Conservation (phyloP, 2,329 filamentous ascomycete genomes). For the Trichoderma koningii region DNA sequence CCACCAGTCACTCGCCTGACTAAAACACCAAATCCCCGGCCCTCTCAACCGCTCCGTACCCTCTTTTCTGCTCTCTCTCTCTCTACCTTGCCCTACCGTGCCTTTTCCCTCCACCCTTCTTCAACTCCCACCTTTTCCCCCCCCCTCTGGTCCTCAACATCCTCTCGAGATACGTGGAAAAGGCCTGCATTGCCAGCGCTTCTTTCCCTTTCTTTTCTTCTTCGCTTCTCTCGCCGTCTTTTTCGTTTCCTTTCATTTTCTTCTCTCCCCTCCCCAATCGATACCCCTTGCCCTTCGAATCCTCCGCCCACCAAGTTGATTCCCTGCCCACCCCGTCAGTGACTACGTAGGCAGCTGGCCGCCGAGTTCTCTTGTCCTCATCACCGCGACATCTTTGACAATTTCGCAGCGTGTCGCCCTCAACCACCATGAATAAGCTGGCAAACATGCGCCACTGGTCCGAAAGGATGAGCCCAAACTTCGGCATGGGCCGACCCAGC, state of each 20-base stretch:
- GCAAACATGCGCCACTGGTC: conserved; percentile 73
- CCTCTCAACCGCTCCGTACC: conserved; percentile 27
- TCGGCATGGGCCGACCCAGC: conserved; percentile 63
- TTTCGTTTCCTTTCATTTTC: conserved; percentile 29
- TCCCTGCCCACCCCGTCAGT: conserved; percentile 20
- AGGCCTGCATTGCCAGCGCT: conserved; percentile 28
- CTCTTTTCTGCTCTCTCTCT: not conserved
- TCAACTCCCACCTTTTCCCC: conserved; percentile 30
- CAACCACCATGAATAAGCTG: conserved; percentile 66
- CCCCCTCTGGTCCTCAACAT: conserved; percentile 19
- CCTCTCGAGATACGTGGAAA: conserved; percentile 28
- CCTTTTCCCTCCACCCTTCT: conserved; percentile 27
- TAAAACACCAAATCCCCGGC: conserved; percentile 33
- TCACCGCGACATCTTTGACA: conserved; percentile 3
- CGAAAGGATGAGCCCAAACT: conserved; percentile 69
- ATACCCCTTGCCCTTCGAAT: conserved; percentile 34
- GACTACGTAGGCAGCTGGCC: conserved; percentile 28
- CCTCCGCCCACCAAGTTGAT: conserved; percentile 31
- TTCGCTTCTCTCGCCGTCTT: conserved; percentile 31
- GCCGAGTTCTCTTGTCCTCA: conserved; percentile 31
- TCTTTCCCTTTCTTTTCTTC: conserved; percentile 31
- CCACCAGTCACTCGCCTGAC: conserved; percentile 29
- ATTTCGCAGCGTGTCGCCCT: not conserved
- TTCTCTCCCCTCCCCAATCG: conserved; percentile 30
- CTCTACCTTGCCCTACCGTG: conserved; percentile 31